phyloP scores from a whole-genome alignment of 176 grass and related monocot species.

The Phoenix dactylifera region DNA sequence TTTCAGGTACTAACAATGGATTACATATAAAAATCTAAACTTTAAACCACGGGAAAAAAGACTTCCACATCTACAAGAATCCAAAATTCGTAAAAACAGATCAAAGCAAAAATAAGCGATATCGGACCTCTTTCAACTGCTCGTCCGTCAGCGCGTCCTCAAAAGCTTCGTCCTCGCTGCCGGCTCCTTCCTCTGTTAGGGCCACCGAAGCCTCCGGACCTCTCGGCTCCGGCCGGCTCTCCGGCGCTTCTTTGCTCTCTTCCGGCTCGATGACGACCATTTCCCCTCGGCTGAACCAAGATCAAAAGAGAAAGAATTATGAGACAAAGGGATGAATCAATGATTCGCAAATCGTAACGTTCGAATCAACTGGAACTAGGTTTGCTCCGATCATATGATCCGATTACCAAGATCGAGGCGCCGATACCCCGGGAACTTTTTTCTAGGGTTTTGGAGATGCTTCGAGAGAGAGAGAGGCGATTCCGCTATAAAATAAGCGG shows the following conservation, averaged over 20 bases:
- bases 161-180: slow-evolving; percentile 49
- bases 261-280: slow-evolving; percentile 73
- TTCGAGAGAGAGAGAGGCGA: too few species aligned
- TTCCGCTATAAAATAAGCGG: too few species aligned
- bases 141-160: slow-evolving; percentile 90
- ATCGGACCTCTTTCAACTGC: slow-evolving; percentile 63
- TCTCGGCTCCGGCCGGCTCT: not conserved
- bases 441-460: too few species aligned
- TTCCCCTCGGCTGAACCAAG: not conserved
- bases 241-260: slow-evolving; percentile 1
- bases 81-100: not conserved
- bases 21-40: not conserved
- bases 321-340: too few species aligned
- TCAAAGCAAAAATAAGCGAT: not conserved
- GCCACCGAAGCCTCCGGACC: slow-evolving; percentile 12
- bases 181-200: not conserved
- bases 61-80: not conserved
- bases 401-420: too few species aligned
- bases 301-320: too few species aligned
- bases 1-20: too few species aligned
- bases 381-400: too few species aligned
- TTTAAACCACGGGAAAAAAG: not conserved
- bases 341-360: too few species aligned
- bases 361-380: too few species aligned
- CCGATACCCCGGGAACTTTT: too few species aligned